phyloP scores from a whole-genome alignment of 257 asterid genomes.

The Solanum bulbocastanum region DNA sequence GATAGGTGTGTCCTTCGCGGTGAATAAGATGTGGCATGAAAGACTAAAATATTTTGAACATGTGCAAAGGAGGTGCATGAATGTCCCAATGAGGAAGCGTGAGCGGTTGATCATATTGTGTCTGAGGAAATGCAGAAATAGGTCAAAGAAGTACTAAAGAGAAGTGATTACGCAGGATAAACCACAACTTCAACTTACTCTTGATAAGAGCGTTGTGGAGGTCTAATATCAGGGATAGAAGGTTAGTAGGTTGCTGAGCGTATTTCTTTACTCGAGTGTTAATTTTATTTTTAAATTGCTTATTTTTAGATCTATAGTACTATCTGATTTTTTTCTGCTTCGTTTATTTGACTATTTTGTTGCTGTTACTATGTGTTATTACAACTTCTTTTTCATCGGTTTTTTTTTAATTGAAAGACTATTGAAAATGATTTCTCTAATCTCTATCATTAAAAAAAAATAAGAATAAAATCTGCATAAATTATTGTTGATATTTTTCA shows the following conservation, averaged over 20 bases:
- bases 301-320: neutral
- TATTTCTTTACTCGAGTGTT: neutral
- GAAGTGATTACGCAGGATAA: too few relatives aligned
- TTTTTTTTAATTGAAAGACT: too few relatives aligned
- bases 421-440: too few relatives aligned
- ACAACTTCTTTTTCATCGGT: neutral
- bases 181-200: neutral
- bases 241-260: neutral
- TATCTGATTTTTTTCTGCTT: too few relatives aligned
- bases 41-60: neutral
- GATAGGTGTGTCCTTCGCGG: neutral
- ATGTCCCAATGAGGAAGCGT: neutral
- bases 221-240: neutral
- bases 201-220: neutral
- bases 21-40: neutral
- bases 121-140: neutral
- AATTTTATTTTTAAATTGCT: neutral
- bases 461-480: too few relatives aligned
- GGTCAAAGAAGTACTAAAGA: neutral
- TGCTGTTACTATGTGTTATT: too few relatives aligned
- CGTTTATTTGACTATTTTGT: neutral
- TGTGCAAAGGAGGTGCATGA: neutral
- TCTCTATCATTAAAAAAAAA: neutral
- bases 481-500: too few relatives aligned
- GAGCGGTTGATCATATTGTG: neutral